These are phyloP conservation scores for Metschnikowia arizonensis DNA, from an alignment of 805 yeast species.

Conservation along the genomic window DNA sequence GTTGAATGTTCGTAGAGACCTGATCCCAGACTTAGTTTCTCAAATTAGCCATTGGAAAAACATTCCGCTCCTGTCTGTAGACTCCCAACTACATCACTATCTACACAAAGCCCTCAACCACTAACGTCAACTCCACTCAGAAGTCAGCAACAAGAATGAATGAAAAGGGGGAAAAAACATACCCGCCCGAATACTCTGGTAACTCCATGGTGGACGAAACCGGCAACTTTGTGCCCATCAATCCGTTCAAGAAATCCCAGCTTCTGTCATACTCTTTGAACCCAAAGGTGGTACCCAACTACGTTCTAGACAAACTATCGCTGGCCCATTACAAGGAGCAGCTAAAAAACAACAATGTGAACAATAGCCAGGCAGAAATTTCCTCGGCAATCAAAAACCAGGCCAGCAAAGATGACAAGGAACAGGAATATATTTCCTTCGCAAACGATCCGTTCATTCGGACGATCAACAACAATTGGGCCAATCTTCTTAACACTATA, in stretches of 20 bases:
- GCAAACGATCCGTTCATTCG: conserved; percentile 36
- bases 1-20: not conserved
- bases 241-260: conserved; percentile 28
- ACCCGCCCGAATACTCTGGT: conserved; percentile 3
- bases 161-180: conserved; percentile 1
- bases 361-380: conserved; percentile 16
- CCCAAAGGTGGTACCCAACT: conserved; percentile 52
- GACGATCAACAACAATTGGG: conserved; percentile 48
- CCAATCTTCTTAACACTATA: conserved; percentile 44
- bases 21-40: not conserved
- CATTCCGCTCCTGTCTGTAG: conserved; percentile 4
- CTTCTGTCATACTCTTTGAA: conserved; percentile 32
- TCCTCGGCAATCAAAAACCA: conserved; percentile 9
- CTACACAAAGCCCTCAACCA: conserved; percentile 5
- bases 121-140: not conserved
- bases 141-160: not conserved
- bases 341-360: conserved; percentile 29
- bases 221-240: conserved; percentile 12
- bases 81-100: conserved; percentile 1
- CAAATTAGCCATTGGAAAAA: not conserved
- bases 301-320: conserved; percentile 55
- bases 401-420: conserved; percentile 16
- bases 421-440: conserved; percentile 33
- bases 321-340: conserved; percentile 40
- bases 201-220: conserved; percentile 9